phyloP scores from a whole-genome alignment of 2,329 filamentous ascomycete genomes.

The Grosmannia huntii region DNA sequence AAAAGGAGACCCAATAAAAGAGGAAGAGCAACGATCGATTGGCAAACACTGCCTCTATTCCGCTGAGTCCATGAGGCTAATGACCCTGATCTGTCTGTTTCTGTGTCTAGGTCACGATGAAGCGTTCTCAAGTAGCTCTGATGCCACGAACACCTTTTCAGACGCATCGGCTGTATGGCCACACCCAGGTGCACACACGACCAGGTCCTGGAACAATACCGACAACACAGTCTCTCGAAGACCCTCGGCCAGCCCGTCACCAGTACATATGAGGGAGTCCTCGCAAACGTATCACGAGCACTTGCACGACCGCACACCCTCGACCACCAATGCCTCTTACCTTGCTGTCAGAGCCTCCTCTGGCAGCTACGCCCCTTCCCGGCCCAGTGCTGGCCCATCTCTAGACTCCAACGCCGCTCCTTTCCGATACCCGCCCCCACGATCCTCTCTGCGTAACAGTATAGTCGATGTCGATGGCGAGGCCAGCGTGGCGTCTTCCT shows the following conservation, averaged over 20 bases:
- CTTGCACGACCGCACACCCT: constrained; percentile 29
- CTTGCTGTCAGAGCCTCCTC: constrained; percentile 28
- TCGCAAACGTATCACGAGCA: constrained; percentile 25
- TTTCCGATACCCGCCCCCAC: constrained; percentile 23
- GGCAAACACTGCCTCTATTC: background rate
- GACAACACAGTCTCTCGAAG: constrained; percentile 32
- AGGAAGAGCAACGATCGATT: background rate
- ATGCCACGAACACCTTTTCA: background rate
- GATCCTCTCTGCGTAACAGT: constrained; percentile 5
- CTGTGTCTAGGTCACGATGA: constrained; percentile 17
- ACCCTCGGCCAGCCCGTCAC: constrained; percentile 42
- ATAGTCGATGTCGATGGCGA: background rate
- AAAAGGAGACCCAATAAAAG: background rate
- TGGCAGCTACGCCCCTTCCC: constrained; percentile 17
- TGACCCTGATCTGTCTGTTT: background rate
- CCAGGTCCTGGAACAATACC: constrained; percentile 44
- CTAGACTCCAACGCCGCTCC: constrained; percentile 32
- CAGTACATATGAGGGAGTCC: constrained; percentile 39
- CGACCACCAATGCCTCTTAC: constrained; percentile 26
- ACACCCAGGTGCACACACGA: constrained; percentile 20
- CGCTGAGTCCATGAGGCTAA: background rate
- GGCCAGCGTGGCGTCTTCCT: background rate
- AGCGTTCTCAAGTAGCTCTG: constrained; percentile 16
- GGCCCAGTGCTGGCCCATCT: constrained; percentile 21
- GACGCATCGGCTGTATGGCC: constrained; percentile 5